phyloP scores from a whole-genome alignment of 176 grass and related monocot genomes.

The Leersia perrieri region DNA sequence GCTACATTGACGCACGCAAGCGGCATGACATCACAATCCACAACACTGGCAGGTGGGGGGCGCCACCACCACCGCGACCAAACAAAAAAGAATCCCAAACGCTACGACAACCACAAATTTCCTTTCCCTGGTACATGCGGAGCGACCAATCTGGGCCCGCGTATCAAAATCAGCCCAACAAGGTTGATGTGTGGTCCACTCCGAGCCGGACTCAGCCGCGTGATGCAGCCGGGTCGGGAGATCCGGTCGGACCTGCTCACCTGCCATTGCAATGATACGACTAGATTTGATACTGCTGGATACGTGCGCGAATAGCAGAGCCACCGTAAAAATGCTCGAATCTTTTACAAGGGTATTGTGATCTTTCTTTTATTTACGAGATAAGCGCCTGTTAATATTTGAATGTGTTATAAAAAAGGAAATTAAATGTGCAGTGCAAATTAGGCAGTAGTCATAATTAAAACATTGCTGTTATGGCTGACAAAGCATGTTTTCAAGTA shows the following conservation, averaged over 20 bases:
- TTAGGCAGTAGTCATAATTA: not conserved
- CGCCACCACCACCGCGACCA: not conserved
- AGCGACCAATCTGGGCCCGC: too few species aligned
- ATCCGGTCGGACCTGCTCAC: too few species aligned
- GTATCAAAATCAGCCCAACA: slow-evolving; percentile 18
- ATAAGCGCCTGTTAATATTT: too few species aligned
- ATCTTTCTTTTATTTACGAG: too few species aligned
- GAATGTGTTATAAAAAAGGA: too few species aligned
- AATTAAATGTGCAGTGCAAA: too few species aligned
- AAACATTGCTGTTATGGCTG: too few species aligned
- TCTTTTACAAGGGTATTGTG: too few species aligned
- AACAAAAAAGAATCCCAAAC: too few species aligned
- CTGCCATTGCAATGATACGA: not conserved
- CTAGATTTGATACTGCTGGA: not conserved
- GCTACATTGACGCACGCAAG: not conserved
- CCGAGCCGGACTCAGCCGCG: not conserved
- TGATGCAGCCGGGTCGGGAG: not conserved
- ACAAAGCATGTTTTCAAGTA: not conserved
- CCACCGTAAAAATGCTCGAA: too few species aligned
- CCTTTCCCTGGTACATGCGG: too few species aligned
- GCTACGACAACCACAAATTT: too few species aligned
- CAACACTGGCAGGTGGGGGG: slow-evolving; percentile 6
- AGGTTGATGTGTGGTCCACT: slow-evolving; percentile 9
- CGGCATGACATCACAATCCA: slow-evolving; percentile 18
- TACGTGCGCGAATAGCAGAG: not conserved